Evolutionary conservation across 768 basidiomycete species (phyloP).

Genomic region (Boletus barrowsii): DNA sequence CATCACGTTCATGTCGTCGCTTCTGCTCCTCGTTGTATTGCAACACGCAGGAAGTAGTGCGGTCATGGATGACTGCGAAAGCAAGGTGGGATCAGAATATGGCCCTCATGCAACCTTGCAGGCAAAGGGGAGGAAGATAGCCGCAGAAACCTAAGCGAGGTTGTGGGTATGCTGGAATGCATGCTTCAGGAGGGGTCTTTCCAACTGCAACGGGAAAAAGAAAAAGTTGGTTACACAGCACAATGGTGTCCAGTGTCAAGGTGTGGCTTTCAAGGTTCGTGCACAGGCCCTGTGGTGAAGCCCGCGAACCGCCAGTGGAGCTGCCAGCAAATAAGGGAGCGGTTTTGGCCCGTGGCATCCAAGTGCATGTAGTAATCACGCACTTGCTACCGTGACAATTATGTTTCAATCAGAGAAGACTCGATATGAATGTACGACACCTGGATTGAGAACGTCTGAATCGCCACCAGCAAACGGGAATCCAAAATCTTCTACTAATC

Average conservation of each 20-base stretch:
- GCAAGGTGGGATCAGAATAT: conserved; percentile 19
- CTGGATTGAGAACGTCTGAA: conserved; percentile 1
- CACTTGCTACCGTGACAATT: conserved; percentile 15
- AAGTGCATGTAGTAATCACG: conserved; percentile 1
- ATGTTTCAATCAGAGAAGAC: conserved; percentile 14
- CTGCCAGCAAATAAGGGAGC: not conserved
- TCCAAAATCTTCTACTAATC: conserved; percentile 8
- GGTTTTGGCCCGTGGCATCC: conserved; percentile 6
- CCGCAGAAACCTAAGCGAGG: conserved; percentile 29
- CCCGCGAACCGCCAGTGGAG: conserved; percentile 1
- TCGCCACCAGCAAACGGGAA: conserved; percentile 15
- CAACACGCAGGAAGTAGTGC: conserved; percentile 22
- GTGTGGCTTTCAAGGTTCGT: conserved; percentile 10
- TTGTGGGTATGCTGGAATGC: conserved; percentile 16
- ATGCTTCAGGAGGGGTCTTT: conserved; percentile 18
- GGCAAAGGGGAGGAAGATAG: conserved; percentile 22
- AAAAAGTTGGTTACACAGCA: conserved; percentile 1
- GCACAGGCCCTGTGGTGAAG: conserved; percentile 2
- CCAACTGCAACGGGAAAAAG: conserved; percentile 10
- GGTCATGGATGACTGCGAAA: conserved; percentile 23
- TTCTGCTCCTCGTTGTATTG: conserved; percentile 24
- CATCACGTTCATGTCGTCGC: conserved; percentile 28
- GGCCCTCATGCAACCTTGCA: conserved; percentile 26
- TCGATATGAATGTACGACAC: conserved; percentile 19
- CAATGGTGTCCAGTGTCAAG: conserved; percentile 8